Base-by-base conservation (phyloP, 2,329 filamentous ascomycete species). In the Fusarium burgessii region DNA sequence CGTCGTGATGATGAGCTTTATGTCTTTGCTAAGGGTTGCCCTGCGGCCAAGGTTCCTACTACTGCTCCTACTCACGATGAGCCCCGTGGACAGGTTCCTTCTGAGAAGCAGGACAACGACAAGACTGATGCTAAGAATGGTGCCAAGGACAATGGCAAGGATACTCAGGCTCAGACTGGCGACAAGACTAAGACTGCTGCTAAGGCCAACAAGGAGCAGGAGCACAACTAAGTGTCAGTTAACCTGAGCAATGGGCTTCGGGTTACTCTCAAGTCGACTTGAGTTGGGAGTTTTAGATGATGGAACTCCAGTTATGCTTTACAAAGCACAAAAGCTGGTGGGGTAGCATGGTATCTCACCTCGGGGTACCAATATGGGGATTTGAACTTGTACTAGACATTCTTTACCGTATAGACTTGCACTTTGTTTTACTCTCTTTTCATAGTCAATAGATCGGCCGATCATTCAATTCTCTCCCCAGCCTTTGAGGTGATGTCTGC, bases 361-460 rank as follows among this genome's bases (percentile, higher is more conserved):
- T 25, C 23, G 23, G 2, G n/a, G 11, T 15, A 14, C 12, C n/a
- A 25, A 14, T 9, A 42, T 18, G 6, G 23, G 14, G 15, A n/a
- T 35, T 46, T 32, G 23, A 49, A 20, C 6, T 50, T 50, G 59
- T 36, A 60, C 55, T n/a, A 35, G 27, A 41, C 52, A 35, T 38
- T 60, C 55, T n/a, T 60, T 62, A 15, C 27, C 2, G 20, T 18
- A 29, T 40, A 27, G 27, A 59, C 9, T 27, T 58, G 27, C 40
- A n/a, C 12, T 58, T 61, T 47, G 23, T 41, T 62, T 62, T 27
- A 5, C n/a, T 13, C 32, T 32, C 15, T 1, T 60, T 50, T 62
- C 9, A 25, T 33, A 62, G n/a, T 36, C 43, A 61, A 62, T 61
- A 61, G 56, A 62, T 62, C 59, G 59, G 59, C 59, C 59, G 59